phyloP scores from a whole-genome alignment of 208 protist genomes.

The Leishmania lainsoni region DNA sequence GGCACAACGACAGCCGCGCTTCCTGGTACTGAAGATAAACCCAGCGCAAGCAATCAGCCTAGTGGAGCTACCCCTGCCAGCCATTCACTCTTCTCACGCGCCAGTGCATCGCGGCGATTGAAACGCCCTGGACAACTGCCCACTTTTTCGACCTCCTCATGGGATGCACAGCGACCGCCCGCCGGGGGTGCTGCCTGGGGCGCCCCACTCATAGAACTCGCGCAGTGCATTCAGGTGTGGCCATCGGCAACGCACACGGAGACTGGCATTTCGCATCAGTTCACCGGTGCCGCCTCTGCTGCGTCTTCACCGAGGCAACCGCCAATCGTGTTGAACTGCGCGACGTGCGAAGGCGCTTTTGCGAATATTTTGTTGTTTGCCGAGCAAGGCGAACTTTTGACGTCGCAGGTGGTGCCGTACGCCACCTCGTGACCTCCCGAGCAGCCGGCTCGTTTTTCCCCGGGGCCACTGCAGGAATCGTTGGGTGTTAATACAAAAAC shows the following conservation, averaged over 20 bases:
- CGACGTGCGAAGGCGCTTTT: constrained; percentile 67
- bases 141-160: background rate
- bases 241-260: background rate
- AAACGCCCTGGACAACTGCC: background rate
- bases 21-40: background rate
- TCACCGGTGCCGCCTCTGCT: background rate
- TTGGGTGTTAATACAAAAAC: too few species aligned
- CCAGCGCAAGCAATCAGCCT: background rate
- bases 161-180: background rate
- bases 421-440: constrained; percentile 1
- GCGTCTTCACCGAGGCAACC: background rate
- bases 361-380: constrained; percentile 51
- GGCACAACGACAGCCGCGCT: background rate
- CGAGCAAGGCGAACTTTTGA: constrained; percentile 22
- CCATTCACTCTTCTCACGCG: background rate
- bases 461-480: background rate
- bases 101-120: background rate
- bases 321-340: constrained; percentile 48
- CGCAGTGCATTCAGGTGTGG: constrained; percentile 26
- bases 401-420: constrained; percentile 20
- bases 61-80: background rate
- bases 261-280: too few species aligned
- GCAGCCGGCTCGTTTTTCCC: background rate
- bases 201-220: constrained; percentile 11
- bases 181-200: constrained; percentile 11